Evolutionary conservation across 805 yeast species (phyloP), one percentile per base, ranked within the genome.

Genomic region (Peterozyma toletana): DNA sequence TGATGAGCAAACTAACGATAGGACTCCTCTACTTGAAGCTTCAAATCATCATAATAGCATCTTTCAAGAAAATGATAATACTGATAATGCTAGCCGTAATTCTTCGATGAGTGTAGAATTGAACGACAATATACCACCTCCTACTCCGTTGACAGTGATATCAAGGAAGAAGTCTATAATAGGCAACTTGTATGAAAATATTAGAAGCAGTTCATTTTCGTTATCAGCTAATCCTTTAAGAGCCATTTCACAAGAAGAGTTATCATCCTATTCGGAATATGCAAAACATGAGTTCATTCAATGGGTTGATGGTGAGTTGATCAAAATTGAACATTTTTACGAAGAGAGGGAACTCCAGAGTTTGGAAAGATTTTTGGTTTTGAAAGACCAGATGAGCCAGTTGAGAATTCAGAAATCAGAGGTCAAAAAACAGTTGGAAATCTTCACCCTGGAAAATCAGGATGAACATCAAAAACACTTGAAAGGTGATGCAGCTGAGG

Each of bases 321-420:
- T 42, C 3, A 83, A 79, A 57, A 81, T 86, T 9, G 79, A 84
- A 34, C 39, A 31, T 0, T 87, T 87, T 54, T 87, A 74, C 57
- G 66, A 58, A 37, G 77, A 71, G 30, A 77, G 72, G 50, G 95
- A 86, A 53, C 66, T 68, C 29, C 83, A 76, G 18, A 78, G 76
- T 1, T 68, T 77, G 37, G 77, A 75, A 45, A 66, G 91, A 45
- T 82, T 73, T 50, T 58, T 78, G 11, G 54, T 81, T 3, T 55
- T 87, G 17, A 85, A 83, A 55, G 85, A 77, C 51, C 96, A 87
- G 58, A 57, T 88, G 37, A 72, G 71, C 45, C 82, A 80, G 52
- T 57, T 84, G 44, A 68, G 76, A 38, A 82, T 80, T 37, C 86
- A 80, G 45, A 69, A 64, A 45, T 41, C 50, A 27, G 44, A 49